Evolutionary conservation across 2,329 filamentous ascomycete species (phyloP).

Genomic region (Neofusicoccum umdonicola): DNA sequence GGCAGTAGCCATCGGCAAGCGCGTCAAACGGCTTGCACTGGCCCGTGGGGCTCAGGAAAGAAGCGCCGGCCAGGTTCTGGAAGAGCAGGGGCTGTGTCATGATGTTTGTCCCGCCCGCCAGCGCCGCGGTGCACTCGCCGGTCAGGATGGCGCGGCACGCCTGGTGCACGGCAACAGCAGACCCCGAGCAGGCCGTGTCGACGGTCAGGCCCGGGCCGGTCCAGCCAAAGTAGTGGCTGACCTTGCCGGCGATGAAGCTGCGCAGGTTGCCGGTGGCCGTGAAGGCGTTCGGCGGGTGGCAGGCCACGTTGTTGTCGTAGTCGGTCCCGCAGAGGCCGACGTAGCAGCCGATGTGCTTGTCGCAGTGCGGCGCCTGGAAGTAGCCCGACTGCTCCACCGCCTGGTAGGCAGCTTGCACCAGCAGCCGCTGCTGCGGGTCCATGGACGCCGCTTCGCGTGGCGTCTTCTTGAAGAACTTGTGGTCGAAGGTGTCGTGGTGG

Average conservation of each 20-base stretch:
- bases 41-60: slow-evolving; percentile 43
- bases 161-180: slow-evolving; percentile 24
- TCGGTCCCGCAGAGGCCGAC: slow-evolving; percentile 33
- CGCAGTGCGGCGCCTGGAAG: slow-evolving; percentile 23
- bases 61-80: slow-evolving; percentile 41
- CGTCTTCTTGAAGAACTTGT: slow-evolving; percentile 4
- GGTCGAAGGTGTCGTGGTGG: slow-evolving; percentile 14
- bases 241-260: slow-evolving; percentile 21
- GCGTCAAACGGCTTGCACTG: slow-evolving; percentile 43
- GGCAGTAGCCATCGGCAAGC: slow-evolving; percentile 54
- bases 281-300: slow-evolving; percentile 31
- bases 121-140: slow-evolving; percentile 29
- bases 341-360: slow-evolving; percentile 31
- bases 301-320: slow-evolving; percentile 34
- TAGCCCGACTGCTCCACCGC: slow-evolving; percentile 24
- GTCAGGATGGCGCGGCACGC: slow-evolving; percentile 27
- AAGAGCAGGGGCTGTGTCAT: slow-evolving; percentile 29
- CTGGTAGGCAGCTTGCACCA: slow-evolving; percentile 10
- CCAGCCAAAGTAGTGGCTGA: slow-evolving; percentile 30
- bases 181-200: slow-evolving; percentile 37
- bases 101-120: slow-evolving; percentile 37
- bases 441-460: slow-evolving; percentile 3
- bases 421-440: slow-evolving; percentile 20
- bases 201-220: slow-evolving; percentile 28
- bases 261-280: slow-evolving; percentile 22